These are phyloP conservation scores for Fusarium incarnatum DNA, from an alignment of 2,329 filamentous ascomycete genomes.

Conservation along the genomic window DNA sequence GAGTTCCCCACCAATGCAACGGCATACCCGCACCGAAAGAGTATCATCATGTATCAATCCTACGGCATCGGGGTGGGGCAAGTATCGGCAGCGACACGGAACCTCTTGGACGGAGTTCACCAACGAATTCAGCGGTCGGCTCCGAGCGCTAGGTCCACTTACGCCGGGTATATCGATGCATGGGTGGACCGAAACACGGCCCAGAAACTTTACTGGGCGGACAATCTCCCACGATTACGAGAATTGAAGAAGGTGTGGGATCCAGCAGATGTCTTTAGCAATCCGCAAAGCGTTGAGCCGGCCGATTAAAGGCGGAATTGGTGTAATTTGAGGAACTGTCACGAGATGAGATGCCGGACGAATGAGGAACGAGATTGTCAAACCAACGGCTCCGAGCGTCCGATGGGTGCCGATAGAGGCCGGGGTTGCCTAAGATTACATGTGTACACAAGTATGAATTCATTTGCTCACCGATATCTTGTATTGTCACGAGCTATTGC, in stretches of 20 bases:
- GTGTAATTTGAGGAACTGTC: background rate
- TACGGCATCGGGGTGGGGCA: slow-evolving; percentile 65
- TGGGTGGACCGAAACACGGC: slow-evolving; percentile 54
- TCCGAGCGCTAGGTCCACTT: slow-evolving; percentile 60
- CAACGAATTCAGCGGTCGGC: slow-evolving; percentile 50
- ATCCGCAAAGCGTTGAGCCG: slow-evolving; percentile 51
- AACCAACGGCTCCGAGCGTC: slow-evolving; percentile 24
- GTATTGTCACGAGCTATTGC: background rate
- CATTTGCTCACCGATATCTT: background rate
- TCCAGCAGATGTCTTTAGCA: slow-evolving; percentile 54
- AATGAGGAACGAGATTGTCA: slow-evolving; percentile 3
- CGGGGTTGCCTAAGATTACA: slow-evolving; percentile 2
- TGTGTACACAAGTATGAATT: background rate
- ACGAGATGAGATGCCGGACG: slow-evolving; percentile 1
- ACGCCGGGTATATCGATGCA: slow-evolving; percentile 73
- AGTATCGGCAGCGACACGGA: slow-evolving; percentile 58
- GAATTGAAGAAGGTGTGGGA: slow-evolving; percentile 53
- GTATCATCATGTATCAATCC: slow-evolving; percentile 71
- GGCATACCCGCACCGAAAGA: slow-evolving; percentile 72
- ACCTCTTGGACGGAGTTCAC: slow-evolving; percentile 66
- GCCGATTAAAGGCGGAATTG: slow-evolving; percentile 52
- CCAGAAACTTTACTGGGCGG: slow-evolving; percentile 54
- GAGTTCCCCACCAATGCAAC: slow-evolving; percentile 67
- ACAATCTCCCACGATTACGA: slow-evolving; percentile 50
- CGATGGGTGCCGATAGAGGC: slow-evolving; percentile 32